Percentiles rank a stretch among this genome's conserved stretches.
Conservation (phyloP, 495 filamentous ascomycete genomes). For the Talaromyces borbonicus region DNA sequence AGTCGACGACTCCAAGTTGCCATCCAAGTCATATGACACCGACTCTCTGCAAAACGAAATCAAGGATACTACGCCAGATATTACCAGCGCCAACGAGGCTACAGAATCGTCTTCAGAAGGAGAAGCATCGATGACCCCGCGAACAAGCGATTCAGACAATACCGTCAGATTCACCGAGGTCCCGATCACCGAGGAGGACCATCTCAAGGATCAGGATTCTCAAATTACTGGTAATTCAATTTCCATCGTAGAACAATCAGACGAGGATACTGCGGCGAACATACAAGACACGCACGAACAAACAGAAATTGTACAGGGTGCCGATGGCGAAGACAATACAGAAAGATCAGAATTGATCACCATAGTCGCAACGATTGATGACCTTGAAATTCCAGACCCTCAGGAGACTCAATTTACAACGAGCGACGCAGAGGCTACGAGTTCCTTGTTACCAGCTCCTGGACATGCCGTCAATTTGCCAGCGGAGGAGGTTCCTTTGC, state of each 20-base stretch:
- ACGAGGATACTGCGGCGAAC: not conserved
- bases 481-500: not conserved
- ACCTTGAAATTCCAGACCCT: not conserved
- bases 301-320: not conserved
- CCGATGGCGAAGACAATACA: not conserved
- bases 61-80: not conserved
- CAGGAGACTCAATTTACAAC: too few relatives aligned
- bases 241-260: not conserved
- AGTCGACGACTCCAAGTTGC: not conserved
- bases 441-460: not conserved
- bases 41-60: not conserved
- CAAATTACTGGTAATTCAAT: not conserved
- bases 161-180: not conserved
- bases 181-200: not conserved
- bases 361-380: not conserved
- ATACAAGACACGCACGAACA: not conserved
- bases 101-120: not conserved
- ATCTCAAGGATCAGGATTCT: not conserved
- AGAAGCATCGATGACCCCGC: not conserved
- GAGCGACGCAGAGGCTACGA: too few relatives aligned
- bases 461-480: not conserved
- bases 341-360: not conserved
- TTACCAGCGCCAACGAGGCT: not conserved
- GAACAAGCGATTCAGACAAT: conserved; percentile 2
- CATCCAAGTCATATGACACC: not conserved